These are phyloP conservation scores for Aphanocladium album DNA, from an alignment of 2,329 filamentous ascomycete genomes.

Conservation along the genomic window DNA sequence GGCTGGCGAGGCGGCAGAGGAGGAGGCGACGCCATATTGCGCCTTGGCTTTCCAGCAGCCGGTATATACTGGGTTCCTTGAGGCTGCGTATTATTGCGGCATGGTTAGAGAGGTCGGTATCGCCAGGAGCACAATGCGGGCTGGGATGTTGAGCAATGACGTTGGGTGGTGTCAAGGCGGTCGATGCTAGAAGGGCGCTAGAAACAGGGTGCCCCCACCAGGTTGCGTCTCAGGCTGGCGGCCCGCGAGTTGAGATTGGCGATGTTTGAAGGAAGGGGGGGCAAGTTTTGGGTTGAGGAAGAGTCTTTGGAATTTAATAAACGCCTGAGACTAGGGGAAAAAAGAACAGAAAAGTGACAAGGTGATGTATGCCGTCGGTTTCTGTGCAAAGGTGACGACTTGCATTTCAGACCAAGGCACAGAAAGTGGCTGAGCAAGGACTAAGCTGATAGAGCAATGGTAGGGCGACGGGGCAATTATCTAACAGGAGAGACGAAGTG, in stretches of 20 bases:
- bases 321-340: neutral
- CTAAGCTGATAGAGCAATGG: neutral
- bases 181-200: neutral
- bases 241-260: neutral
- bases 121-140: neutral
- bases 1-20: neutral
- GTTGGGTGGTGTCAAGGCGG: neutral
- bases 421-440: neutral
- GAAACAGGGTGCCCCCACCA: neutral
- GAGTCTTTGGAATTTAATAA: neutral
- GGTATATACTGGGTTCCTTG: neutral
- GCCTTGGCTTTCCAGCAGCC: neutral
- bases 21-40: conserved; percentile 4
- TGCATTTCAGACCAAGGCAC: neutral
- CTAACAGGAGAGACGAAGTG: neutral
- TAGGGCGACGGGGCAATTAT: neutral
- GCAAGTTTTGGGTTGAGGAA: neutral
- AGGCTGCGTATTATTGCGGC: neutral
- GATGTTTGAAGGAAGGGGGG: neutral
- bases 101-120: neutral
- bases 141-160: neutral
- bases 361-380: neutral
- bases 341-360: no score
- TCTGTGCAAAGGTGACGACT: neutral
- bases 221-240: neutral